Evolutionary conservation across 129 eudicot species (phyloP), one percentile per base, ranked within the genome.

Genomic region (Logfia minima): DNA sequence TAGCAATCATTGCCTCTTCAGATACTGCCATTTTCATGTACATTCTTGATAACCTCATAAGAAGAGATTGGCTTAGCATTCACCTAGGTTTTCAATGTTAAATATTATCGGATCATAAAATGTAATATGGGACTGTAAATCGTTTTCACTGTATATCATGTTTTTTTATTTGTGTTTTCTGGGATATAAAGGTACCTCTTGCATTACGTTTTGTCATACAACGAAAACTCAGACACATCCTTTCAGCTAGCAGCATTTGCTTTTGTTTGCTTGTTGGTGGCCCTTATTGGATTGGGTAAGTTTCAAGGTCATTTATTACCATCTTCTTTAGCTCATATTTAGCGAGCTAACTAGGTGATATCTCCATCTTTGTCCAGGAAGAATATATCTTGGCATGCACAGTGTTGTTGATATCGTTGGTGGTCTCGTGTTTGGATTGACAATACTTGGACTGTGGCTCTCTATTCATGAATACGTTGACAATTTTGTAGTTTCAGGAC

Each of bases 381-480:
- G 97, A 84, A 79, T 92, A 61, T 95, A 95, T 85, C 95, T 95
- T 11, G 99, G 97, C 59, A 95, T 95, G 99, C 99, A 95, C 82
- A 89, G 99, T 60, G 82, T 86, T 77, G 75, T 95, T 39, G 99
- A 95, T 71, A 85, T 95, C 65, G 10, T 92, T 74, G 89, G 83
- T 32, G 99, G 99, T 71, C 92, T 95, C 78, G 84, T 81, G 79
- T 41, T 89, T 78, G 99, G 99, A 75, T 68, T 89, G 77, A 77
- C 83, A 34, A 89, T 95, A 71, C 94, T 95, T 21, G 77, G 81
- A 74, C 72, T 90, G 63, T 95, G 99, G 99, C 92, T 95, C 23
- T 79, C 48, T 19, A 61, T 89, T 67, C 90, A 90, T 74, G 83
- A 88, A 53, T 81, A 83, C 55, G 41, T 95, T 6, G 97, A 95